Evolutionary conservation across 306 rosid genomes (phyloP), one percentile per base, ranked within the genome.

Genomic region (Calophaca sinica): DNA sequence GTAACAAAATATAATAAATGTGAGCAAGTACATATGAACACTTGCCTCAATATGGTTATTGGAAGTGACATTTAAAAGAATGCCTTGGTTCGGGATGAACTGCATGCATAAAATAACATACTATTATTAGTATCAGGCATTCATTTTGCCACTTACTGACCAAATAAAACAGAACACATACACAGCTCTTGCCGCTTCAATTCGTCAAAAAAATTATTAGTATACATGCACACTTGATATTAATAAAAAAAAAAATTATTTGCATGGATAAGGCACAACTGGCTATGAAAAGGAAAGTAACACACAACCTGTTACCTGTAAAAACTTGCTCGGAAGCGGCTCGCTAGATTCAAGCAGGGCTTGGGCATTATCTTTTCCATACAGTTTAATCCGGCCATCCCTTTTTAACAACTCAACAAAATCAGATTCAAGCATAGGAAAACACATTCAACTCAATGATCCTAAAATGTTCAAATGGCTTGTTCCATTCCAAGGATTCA

Each of bases 341-440:
- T 91, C 89, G 41, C 81, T 71, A 35, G 98, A 88, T 72, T 91
- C 91, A 65, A 94, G 97, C 70, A 90, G 45, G 72, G 84, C 89
- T 72, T 92, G 96, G 64, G 90, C 79, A 77, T 91, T 94, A 70
- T 87, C 87, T 86, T 79, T 88, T 65, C 96, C 98, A 62, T 74
- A 90, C 32, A 94, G 85, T 76, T 94, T 94, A 62, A 90, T 86
- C 45, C 84, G 84, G 81, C 98, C 98, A 91, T 91, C 88, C 77
- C 98, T 94, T 84, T 26, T 1, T 0, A 10, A 53, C 68, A 62
- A 20, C 41, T 62, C 51, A 75, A 63, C 39, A 42, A 31, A 32
- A 76, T 72, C 61, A 84, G 66, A 36, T 59, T 76, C 26, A 20
- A 64, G 50, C 67, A 12, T 31, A 79, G 8, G 12, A 42, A 61